Evolutionary conservation across 2,329 filamentous ascomycete genomes (phyloP).

Genomic region (Chaetomiaceae sp.): DNA sequence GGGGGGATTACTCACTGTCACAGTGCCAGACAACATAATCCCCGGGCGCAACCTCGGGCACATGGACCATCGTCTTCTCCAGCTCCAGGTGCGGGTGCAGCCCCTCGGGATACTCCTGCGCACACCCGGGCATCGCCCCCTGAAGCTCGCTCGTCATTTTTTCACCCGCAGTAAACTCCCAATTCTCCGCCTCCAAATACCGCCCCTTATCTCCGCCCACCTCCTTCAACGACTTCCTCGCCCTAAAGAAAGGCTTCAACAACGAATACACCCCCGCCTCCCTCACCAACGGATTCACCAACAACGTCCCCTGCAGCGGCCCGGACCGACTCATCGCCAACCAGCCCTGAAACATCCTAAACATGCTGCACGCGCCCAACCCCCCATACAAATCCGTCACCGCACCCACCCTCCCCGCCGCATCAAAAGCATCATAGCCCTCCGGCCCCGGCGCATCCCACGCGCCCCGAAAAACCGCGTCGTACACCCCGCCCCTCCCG

Average conservation of each 20-base stretch:
- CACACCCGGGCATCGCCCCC: conserved; percentile 63
- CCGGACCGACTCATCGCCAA: conserved; percentile 69
- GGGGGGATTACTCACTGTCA: conserved; percentile 47
- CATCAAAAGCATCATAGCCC: conserved; percentile 78
- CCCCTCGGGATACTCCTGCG: conserved; percentile 61
- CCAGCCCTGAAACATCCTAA: conserved; percentile 90
- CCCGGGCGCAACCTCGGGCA: conserved; percentile 64
- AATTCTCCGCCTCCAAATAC: conserved; percentile 40
- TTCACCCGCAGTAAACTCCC: conserved; percentile 27
- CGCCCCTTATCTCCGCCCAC: conserved; percentile 24
- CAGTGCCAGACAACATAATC: conserved; percentile 85
- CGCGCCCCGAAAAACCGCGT: conserved; percentile 63
- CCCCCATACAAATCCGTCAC: conserved; percentile 75
- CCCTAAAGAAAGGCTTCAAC: conserved; percentile 76
- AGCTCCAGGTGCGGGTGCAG: conserved; percentile 69
- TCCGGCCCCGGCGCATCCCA: no score
- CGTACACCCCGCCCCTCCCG: conserved; percentile 64
- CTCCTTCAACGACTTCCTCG: conserved; percentile 34
- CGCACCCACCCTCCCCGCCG: conserved; percentile 61
- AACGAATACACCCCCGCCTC: conserved; percentile 76
- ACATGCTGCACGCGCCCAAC: conserved; percentile 75
- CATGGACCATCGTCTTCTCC: conserved; percentile 64
- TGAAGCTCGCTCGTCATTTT: conserved; percentile 45
- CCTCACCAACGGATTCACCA: conserved; percentile 73
- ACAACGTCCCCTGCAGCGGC: conserved; percentile 72